Base-by-base conservation (phyloP, 441 rosid genomes). In the Jatropha multifida region DNA sequence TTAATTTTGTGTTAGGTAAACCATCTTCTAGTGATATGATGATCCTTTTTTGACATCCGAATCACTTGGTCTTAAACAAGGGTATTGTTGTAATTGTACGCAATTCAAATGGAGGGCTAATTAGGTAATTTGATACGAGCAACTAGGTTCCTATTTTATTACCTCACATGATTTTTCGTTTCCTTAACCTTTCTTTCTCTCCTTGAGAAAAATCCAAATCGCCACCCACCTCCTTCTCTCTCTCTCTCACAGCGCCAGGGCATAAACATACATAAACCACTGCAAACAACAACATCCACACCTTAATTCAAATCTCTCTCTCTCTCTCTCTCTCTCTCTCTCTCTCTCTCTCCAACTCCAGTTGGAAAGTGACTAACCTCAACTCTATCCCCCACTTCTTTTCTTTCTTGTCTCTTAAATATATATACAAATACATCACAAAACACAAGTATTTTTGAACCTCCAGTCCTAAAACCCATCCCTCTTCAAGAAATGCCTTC, bases 401-500 rank as follows among this genome's bases (percentile, higher is more conserved):
- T 12, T 26, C 26, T 4, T 26, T 6, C 63, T 46, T 38, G 60
- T 26, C 54, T 61, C 58, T 13, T 42, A 27, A 15, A 4, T 18
- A 18, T 42, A 42, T 60, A 40, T 41, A 38, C 27, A 20, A 4
- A 66, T 3, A 17, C 32, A 14, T 14, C 15, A 40, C 20, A 41
- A 58, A 18, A 44, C 63, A 17, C 2, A 11, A 37, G 14, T 59
- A 42, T 59, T 63, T 42, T 60, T 13, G 38, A 52, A 40, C 61
- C 55, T 69, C 67, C 32, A 32, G 32, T 32, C 4, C 46, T 68
- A 65, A 65, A 72, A 65, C 38, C 48, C 38, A 23, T 37, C 17
- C 13, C 49, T 37, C 20, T 26, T 49, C 7, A 60, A 42, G 55
- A 68, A 75, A 94, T 92, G 93, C 93, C 90, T 32, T 81, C 88